A percentile compares a stretch with the other conserved stretches of the same genome.
Conservation (phyloP, 495 filamentous ascomycete genomes). For the Aspergillus conjunctus region DNA sequence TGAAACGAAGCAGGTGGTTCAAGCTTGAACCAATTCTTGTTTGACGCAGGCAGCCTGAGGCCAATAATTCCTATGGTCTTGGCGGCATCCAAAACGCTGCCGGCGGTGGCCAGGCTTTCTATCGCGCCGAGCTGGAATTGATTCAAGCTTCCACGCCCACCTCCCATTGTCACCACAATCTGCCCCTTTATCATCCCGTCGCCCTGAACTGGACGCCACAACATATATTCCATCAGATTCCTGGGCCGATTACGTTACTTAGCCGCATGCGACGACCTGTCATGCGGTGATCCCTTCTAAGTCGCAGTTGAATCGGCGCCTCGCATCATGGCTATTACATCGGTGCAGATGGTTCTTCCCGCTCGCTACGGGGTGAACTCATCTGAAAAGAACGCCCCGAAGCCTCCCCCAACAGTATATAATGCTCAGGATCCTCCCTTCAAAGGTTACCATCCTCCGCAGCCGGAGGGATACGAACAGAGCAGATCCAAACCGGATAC, state of each 20-base stretch:
- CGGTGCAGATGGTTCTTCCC: conserved; percentile 44
- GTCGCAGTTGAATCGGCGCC: conserved; percentile 30
- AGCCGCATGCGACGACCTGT: conserved; percentile 25
- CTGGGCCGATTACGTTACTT: neutral
- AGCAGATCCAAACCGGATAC: conserved; percentile 56
- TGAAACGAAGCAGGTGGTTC: neutral
- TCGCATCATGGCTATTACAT: conserved; percentile 53
- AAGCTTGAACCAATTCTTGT: neutral
- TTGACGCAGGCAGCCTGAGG: neutral
- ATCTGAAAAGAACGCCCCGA: conserved; percentile 41
- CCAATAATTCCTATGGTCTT: conserved; percentile 15
- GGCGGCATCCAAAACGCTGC: conserved; percentile 23
- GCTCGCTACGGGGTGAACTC: conserved; percentile 35
- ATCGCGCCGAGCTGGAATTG: conserved; percentile 19
- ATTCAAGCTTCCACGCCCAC: conserved; percentile 9
- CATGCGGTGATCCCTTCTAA: conserved; percentile 41
- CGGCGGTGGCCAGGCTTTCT: conserved; percentile 25
- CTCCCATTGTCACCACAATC: conserved; percentile 11
- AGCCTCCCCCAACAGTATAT: conserved; percentile 54
- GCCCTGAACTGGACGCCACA: conserved; percentile 4
- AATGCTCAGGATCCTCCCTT: conserved; percentile 74
- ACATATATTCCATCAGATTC: neutral
- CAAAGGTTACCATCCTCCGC: conserved; percentile 67
- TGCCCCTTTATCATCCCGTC: conserved; percentile 4
- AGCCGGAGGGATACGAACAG: conserved; percentile 65